Conservation (phyloP, 2,329 filamentous ascomycete species). For the Talaromyces sp. region DNA sequence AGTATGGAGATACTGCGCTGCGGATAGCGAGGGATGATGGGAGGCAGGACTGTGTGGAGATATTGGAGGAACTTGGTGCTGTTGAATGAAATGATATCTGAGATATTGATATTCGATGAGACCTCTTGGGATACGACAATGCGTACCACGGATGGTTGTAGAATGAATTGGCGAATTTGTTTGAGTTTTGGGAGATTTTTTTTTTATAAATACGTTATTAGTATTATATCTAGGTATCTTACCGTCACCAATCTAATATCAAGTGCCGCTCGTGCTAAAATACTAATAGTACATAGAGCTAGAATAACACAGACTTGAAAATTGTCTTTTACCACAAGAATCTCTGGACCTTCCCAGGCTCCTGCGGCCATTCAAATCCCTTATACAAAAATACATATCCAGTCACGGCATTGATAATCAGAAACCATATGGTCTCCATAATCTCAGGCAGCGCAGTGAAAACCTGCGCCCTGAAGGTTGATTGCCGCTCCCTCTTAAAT, state of each 20-base stretch:
- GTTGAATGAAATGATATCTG: neutral
- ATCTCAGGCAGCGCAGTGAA: constrained; percentile 31
- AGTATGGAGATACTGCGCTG: constrained; percentile 8
- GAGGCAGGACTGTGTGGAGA: neutral
- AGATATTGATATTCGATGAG: neutral
- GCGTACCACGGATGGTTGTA: neutral
- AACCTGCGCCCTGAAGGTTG: constrained; percentile 27
- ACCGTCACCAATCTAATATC: neutral
- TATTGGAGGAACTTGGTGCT: constrained; percentile 10
- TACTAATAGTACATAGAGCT: neutral
- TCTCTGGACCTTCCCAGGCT: constrained; percentile 56
- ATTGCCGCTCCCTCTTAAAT: constrained; percentile 21
- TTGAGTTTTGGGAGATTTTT: neutral
- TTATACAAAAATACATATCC: constrained; percentile 56
- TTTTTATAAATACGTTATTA: neutral
- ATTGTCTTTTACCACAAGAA: constrained; percentile 54
- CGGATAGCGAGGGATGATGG: constrained; percentile 9
- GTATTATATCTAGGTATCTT: neutral
- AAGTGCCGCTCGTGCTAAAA: neutral
- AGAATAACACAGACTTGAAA: neutral
- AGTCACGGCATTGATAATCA: constrained; percentile 51
- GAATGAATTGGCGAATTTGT: neutral
- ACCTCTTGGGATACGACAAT: neutral
- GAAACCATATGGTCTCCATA: constrained; percentile 58
- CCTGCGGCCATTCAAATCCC: constrained; percentile 57